Base-by-base conservation (phyloP, 2,329 filamentous ascomycete species). In the Botryosphaeria dothidea region DNA sequence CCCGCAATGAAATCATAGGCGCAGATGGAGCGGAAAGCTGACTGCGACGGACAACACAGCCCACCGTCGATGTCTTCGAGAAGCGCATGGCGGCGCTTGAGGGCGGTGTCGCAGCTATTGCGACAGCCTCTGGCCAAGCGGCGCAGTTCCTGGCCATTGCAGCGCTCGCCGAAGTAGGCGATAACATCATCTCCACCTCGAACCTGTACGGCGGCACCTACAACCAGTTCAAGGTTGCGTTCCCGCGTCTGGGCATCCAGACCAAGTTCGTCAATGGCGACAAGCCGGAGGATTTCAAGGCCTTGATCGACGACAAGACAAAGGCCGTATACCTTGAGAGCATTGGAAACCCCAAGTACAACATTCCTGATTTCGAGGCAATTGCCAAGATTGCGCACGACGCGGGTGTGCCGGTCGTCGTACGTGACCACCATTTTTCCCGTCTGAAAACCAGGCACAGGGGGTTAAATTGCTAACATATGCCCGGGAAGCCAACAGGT, bases 131-230 rank as follows among this genome's bases (percentile, higher is more conserved):
- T 0, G 93, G 94, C 65, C 93, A 97, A 79, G 87, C 92, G 3
- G 94, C 94, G 1, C 93, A 97, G 76, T 97, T 97, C 83, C 93
- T 97, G 84, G 84, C 92, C 64, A 89, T 97, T 72, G 84, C 88
- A 25, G 89, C 93, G 6, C 88, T 98, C n/a, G 92, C 92, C 4
- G 88, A 92, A 67, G 86, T 88, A 0, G 94, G 94, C 54, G 93
- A 97, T 83, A 97, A 97, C 83, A 96, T 97, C 71, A 86, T 97
- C 60, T 90, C 92, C 13, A 97, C 94, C 6, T 89, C 90, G 58
- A 96, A 96, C 80, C 83, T 97, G 65, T 97, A 97, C 80, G 93
- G 93, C 69, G 93, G 93, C 76, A 97, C 94, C 17, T 97, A 97
- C 84, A 97, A 98, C 81, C 94, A 97, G 82, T 88, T 97, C 81